A percentile compares a stretch with the other conserved stretches of the same genome.
phyloP scores from a whole-genome alignment of 2,329 filamentous ascomycete species.

The Colletotrichum siamense region DNA sequence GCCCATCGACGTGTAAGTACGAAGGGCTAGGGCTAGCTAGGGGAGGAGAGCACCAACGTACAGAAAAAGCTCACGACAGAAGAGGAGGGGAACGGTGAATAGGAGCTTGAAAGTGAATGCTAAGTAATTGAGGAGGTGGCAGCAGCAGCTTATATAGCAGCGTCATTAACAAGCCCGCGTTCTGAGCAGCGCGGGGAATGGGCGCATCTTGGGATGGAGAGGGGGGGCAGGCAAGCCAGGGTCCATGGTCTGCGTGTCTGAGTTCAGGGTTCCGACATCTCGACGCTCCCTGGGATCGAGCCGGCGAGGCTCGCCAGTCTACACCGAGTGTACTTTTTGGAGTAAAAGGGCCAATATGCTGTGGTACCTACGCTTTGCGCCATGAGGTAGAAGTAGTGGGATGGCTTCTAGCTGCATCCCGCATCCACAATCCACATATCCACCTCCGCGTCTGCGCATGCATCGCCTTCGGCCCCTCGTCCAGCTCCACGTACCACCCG shows the following conservation, averaged over 20 bases:
- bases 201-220: conserved; percentile 3
- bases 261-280: conserved; percentile 16
- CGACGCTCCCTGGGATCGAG: conserved; percentile 1
- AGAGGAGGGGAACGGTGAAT: background rate
- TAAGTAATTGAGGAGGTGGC: background rate
- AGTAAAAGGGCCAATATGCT: background rate
- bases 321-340: background rate
- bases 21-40: background rate
- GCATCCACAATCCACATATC: background rate
- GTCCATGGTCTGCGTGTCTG: conserved; percentile 13
- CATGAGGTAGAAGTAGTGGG: background rate
- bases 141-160: conserved; percentile 3
- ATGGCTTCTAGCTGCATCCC: conserved; percentile 1
- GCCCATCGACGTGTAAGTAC: background rate
- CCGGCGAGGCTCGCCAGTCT: background rate
- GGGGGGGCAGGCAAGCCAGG: background rate
- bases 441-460: background rate
- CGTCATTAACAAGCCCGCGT: background rate
- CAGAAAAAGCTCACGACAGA: background rate
- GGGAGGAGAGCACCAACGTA: background rate
- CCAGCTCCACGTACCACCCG: conserved; percentile 1
- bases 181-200: conserved; percentile 8
- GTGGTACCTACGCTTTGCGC: background rate
- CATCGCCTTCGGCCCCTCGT: background rate
- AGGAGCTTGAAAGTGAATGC: background rate